Base-by-base conservation (phyloP, 2,329 filamentous ascomycete species). In the Fusarium concolor region DNA sequence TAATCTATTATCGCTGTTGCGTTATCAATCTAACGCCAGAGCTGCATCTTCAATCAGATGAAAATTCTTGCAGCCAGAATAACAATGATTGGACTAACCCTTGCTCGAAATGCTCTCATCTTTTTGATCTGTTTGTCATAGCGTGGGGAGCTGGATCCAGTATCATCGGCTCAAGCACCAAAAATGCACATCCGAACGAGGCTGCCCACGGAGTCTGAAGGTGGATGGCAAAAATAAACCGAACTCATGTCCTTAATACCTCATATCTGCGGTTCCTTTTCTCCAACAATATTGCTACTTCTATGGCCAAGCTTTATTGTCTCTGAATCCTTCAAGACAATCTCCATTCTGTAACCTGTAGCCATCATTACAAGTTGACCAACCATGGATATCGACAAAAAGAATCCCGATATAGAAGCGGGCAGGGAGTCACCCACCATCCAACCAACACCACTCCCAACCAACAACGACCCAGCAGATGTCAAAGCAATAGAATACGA, bases 381-480 rank as follows among this genome's bases (percentile, higher is more conserved):
- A 22, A 24, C 11, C 41, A 65, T 65, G 62, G 54, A 65, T 10
- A 41, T 22, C n/a, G 26, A 50, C 15, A 52, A 65, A 17, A 65
- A 55, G 10, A 46, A 49, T 15, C 39, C 41, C 10, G 44, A 65
- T 60, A 10, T 60, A 38, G 61, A 65, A 44, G 54, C 33, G 35
- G 55, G 62, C n/a, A 59, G 47, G 46, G 61, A 60, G 17, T 46
- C 55, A 3, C 43, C 43, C 39, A 45, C 28, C 28, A 65, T 65
- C 14, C 60, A 65, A 55, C 62, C 54, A 65, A 65, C 61, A 52
- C 15, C 42, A 24, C 33, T 26, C 8, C 26, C 10, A 11, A 38
- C 39, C 37, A 65, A 63, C 60, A 53, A 65, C 33, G 28, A 52
- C 11, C 28, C 41, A 58, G 24, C 35, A 35, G 60, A 65, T 41